Percentiles rank a stretch among this genome's conserved stretches.
Conservation (phyloP, 495 filamentous ascomycete species). For the Echria macrotheca region DNA sequence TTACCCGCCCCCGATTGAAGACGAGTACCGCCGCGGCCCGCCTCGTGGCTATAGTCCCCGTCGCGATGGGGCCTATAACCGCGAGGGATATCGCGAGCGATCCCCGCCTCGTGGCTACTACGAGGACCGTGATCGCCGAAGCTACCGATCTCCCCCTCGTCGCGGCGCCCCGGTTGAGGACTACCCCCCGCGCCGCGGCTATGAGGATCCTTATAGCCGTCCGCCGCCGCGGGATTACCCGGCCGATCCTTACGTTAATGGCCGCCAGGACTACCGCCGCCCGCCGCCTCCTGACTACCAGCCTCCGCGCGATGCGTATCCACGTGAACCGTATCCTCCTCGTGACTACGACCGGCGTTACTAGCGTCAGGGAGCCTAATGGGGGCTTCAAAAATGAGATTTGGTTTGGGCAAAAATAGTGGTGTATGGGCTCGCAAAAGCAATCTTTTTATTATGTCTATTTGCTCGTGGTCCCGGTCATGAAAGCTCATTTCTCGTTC, state of each 20-base stretch:
- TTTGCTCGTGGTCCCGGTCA: too few relatives aligned
- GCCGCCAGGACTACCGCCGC: conserved; percentile 54
- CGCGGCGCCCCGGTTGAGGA: conserved; percentile 72
- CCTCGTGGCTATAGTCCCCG: conserved; percentile 70
- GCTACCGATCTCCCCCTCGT: conserved; percentile 69
- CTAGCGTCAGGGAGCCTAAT: conserved; percentile 16
- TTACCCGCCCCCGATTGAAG: conserved; percentile 58
- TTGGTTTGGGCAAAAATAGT: too few relatives aligned
- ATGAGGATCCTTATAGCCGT: conserved; percentile 55
- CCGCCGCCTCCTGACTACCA: conserved; percentile 50
- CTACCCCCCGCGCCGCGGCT: conserved; percentile 59
- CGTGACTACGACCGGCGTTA: conserved; percentile 46
- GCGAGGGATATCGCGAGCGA: conserved; percentile 79
- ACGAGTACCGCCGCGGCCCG: conserved; percentile 72
- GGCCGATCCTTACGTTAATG: conserved; percentile 62
- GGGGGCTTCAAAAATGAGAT: not conserved
- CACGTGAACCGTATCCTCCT: conserved; percentile 42
- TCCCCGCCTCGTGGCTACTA: conserved; percentile 73
- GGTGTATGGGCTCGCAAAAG: too few relatives aligned
- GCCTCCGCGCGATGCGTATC: conserved; percentile 45
- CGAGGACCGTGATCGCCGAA: conserved; percentile 70
- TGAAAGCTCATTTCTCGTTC: too few relatives aligned
- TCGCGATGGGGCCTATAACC: conserved; percentile 42
- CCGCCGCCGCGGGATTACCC: conserved; percentile 46
- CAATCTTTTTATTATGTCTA: too few relatives aligned